A percentile compares a stretch with the other conserved stretches of the same genome.
phyloP scores from a whole-genome alignment of 2,329 filamentous ascomycete species.

The Endothia cerciana region DNA sequence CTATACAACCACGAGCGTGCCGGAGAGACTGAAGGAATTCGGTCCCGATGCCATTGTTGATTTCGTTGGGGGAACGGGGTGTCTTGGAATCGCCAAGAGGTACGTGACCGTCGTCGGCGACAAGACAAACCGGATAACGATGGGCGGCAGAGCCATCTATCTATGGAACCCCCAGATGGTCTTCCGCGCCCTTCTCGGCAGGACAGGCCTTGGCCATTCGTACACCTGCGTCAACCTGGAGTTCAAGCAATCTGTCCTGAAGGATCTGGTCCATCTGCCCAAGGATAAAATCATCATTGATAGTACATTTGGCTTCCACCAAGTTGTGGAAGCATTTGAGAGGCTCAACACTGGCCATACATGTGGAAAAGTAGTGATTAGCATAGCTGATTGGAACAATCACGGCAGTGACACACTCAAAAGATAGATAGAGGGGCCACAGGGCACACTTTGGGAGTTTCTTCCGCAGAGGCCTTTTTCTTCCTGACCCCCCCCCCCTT shows the following conservation, averaged over 20 bases:
- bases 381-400: not conserved
- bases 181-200: slow-evolving; percentile 17
- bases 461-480: no score
- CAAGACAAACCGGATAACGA: slow-evolving; percentile 25
- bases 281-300: not conserved
- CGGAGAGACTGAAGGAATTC: slow-evolving; percentile 3
- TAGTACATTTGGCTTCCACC: not conserved
- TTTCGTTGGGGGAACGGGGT: slow-evolving; percentile 30
- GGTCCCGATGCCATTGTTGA: slow-evolving; percentile 29
- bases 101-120: slow-evolving; percentile 33
- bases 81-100: slow-evolving; percentile 27
- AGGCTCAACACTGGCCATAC: not conserved
- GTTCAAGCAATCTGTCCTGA: slow-evolving; percentile 10
- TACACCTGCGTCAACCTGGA: slow-evolving; percentile 22
- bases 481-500: no score
- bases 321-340: not conserved
- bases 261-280: not conserved
- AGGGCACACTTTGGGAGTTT: no score
- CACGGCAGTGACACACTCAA: not conserved
- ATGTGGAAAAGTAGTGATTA: not conserved
- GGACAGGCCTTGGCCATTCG: slow-evolving; percentile 14
- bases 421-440: not conserved
- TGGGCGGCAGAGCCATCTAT: slow-evolving; percentile 24
- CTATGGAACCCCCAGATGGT: slow-evolving; percentile 22
- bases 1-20: slow-evolving; percentile 28